Base-by-base conservation (phyloP, 352 stramenopile species). In the Aphanomyces astaci region DNA sequence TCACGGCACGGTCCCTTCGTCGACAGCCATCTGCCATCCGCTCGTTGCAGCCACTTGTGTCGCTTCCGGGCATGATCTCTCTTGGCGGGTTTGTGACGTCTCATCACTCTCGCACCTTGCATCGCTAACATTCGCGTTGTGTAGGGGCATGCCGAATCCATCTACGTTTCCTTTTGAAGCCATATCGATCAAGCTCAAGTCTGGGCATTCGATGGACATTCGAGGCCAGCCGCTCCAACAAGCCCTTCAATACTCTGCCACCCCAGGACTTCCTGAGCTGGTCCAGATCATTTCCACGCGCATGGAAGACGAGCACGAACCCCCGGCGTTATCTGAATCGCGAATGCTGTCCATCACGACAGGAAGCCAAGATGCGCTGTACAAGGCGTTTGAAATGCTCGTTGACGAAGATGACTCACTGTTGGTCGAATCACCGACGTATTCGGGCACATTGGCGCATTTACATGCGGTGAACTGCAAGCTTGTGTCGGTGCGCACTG, bases 331-430 rank as follows among this genome's bases (percentile, higher is more conserved):
- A 4, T 36, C 25, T 3, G 13, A 36, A 9, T 25, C 51, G 25
- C 57, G 64, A n/a, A 53, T 66, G 27, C 64, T 71, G 3, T 71
- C 64, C n/a, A 43, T 71, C 15, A 82, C 77, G 19, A 82, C 75
- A 25, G 79, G 79, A 10, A 81, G 72, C 51, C 78, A 87, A 71
- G 78, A 86, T 66, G 72, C 62, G 10, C 73, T 87, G 15, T 72
- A 73, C 27, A 87, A 87, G 56, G 75, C 74, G 15, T 82, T 87
- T 60, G 79, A 87, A 48, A 82, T 84, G 75, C 64, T 87, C 4
- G 40, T 87, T 1, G 69, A 62, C 24, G 54, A 76, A 57, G 40
- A 56, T 4, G 73, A 80, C 66, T 71, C 75, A 27, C 17, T 87
- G 13, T 56, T 87, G 17, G 51, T 87, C 13, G 79, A 87, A 72